These are phyloP conservation scores for Zygnema cylindricum DNA, from an alignment of 139 green algal species.

Conservation along the genomic window DNA sequence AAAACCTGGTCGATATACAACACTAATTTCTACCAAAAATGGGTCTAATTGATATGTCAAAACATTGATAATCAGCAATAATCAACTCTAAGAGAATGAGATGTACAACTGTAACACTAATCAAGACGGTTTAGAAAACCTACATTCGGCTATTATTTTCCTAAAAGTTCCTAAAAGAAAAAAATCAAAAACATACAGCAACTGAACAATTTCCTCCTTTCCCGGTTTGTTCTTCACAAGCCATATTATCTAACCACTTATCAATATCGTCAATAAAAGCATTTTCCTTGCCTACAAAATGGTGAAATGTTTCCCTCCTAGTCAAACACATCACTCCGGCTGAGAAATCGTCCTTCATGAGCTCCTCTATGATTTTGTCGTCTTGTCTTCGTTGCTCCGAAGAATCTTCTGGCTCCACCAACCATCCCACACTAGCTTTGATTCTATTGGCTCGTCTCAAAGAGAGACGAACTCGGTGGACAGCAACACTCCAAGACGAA, in stretches of 20 bases:
- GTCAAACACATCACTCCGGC: background rate
- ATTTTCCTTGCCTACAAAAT: background rate
- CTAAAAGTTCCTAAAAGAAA: too few species aligned
- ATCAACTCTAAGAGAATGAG: too few species aligned
- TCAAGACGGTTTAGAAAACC: too few species aligned
- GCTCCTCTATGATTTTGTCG: background rate
- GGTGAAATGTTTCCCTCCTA: background rate
- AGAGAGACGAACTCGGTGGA: background rate
- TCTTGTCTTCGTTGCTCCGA: background rate
- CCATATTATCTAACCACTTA: background rate
- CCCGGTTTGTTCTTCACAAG: background rate
- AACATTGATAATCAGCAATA: too few species aligned
- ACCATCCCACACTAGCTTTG: background rate
- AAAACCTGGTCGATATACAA: too few species aligned
- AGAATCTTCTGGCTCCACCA: background rate
- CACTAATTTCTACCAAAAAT: too few species aligned
- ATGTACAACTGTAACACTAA: too few species aligned
- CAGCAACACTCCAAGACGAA: slow-evolving; percentile 15
- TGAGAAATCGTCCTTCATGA: background rate
- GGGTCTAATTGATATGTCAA: too few species aligned
- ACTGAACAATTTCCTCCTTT: background rate
- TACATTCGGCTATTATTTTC: too few species aligned
- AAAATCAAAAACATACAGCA: background rate
- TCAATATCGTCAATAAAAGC: background rate
- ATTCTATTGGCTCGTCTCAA: background rate